Base-by-base conservation (phyloP, 306 rosid genomes). In the Phaseolus lunatus region DNA sequence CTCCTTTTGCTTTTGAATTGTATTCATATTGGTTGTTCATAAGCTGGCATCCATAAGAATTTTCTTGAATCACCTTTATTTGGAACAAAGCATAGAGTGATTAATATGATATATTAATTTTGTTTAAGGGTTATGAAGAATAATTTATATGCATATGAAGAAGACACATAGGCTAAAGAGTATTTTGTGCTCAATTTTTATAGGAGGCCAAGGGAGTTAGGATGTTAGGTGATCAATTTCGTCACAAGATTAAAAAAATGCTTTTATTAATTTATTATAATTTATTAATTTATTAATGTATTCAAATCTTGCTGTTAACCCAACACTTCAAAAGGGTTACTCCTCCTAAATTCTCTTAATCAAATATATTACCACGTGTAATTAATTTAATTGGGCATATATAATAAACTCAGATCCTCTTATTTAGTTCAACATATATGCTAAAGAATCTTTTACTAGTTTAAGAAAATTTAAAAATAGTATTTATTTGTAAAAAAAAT, bases 201-300 rank as follows among this genome's bases (percentile, higher is more conserved):
- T 83, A 80, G 87, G 89, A 83, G 70, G 77, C 33, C 11, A 56
- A 57, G 69, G 83, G 80, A 80, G 89, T 80, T 79, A 82, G 86
- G 84, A 53, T 39, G 86, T 85, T 85, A 82, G 86, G 86, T 85
- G 72, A 85, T 85, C 86, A 33, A 79, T 76, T 82, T 85, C 80
- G 82, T 85, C 88, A 79, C 72, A 7, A 66, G 19, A 85, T 65
- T 70, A 49, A 15, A 83, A 18, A 26, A 75, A 47, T 72, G 50
- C 20, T 70, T 73, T 73, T 1, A 57, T 68, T 27, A 62, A 16
- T 62, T 22, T 1, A 81, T 47, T 57, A 11, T 1, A n/a, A n/a
- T n/a, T n/a, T n/a, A n/a, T n/a, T n/a, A n/a, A n/a, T n/a, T n/a
- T n/a, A 43, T 43, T 43, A 43, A 43, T 43, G 3, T 39, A 39